Evolutionary conservation across 164 flowering plant genomes (phyloP).

Genomic region (Berberis vulgaris): DNA sequence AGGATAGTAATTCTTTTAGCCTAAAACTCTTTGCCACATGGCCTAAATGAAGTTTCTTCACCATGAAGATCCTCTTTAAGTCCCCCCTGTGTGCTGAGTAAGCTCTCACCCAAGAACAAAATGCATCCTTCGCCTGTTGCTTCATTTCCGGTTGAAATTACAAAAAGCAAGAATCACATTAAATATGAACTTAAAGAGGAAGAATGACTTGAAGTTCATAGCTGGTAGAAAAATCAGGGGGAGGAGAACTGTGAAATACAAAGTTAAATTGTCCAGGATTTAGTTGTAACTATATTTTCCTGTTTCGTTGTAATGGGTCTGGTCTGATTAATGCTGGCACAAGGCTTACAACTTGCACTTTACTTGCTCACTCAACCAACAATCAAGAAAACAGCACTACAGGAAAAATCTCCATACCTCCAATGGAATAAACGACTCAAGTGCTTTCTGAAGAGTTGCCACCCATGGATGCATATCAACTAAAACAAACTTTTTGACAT

Average conservation of each 20-base stretch:
- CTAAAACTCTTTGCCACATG: constrained; percentile 92
- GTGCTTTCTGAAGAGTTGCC: constrained; percentile 51
- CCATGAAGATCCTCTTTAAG: constrained; percentile 72
- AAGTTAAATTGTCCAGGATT: no score
- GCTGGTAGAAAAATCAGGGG: no score
- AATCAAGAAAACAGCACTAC: neutral
- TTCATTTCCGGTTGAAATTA: constrained; percentile 43
- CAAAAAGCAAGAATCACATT: neutral
- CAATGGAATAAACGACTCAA: constrained; percentile 47
- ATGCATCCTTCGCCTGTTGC: constrained; percentile 68
- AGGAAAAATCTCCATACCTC: constrained; percentile 34
- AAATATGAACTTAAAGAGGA: neutral
- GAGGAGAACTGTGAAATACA: no score
- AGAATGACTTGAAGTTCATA: no score
- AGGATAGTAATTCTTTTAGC: constrained; percentile 78
- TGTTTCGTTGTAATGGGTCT: no score
- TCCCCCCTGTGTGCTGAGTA: constrained; percentile 94
- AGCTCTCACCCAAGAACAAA: constrained; percentile 91
- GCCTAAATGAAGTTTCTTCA: constrained; percentile 89
- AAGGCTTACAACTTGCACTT: neutral
- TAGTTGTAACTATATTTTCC: no score
- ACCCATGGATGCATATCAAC: constrained; percentile 82
- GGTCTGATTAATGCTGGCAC: no score
- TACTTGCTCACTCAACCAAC: neutral
- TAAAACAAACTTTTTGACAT: constrained; percentile 37